Conservation (phyloP, 2,329 filamentous ascomycete genomes). For the Penicillium aurantiogriseum region DNA sequence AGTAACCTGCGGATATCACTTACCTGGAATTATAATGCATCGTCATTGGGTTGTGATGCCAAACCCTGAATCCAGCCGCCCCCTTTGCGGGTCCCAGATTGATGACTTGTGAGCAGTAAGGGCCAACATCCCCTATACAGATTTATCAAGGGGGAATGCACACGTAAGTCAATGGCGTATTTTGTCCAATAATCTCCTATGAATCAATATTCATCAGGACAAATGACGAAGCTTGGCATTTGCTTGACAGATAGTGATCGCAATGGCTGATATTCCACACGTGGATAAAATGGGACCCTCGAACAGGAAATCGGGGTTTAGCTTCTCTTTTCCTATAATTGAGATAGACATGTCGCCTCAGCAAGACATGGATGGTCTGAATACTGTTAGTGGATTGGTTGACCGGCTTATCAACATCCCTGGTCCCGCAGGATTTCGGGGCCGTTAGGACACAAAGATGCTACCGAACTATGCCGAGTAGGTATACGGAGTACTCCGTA, state of each 20-base stretch:
- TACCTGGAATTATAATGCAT: conserved; percentile 2
- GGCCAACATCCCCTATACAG: conserved; percentile 11
- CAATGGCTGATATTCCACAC: not conserved
- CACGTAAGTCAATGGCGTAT: conserved; percentile 12
- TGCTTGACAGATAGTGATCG: conserved; percentile 12
- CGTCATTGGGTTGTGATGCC: conserved; percentile 3
- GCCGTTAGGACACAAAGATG: not conserved
- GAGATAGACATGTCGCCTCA: not conserved
- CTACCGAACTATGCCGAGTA: not conserved
- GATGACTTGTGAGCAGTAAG: conserved; percentile 2
- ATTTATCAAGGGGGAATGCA: conserved; percentile 5
- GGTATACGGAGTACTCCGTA: too few species aligned
- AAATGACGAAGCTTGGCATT: conserved; percentile 18
- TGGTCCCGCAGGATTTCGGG: conserved; percentile 7
- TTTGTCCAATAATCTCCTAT: conserved; percentile 4
- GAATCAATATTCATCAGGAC: not conserved
- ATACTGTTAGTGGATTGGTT: conserved; percentile 6
- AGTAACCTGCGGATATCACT: not conserved
- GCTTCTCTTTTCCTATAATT: conserved; percentile 1
- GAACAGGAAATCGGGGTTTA: not conserved
- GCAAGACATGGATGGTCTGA: conserved; percentile 10
- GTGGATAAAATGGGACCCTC: not conserved
- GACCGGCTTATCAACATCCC: conserved; percentile 11
- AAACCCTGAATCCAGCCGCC: not conserved
- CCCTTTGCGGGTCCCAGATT: conserved; percentile 7